phyloP scores from a whole-genome alignment of 306 rosid species.

The Quillaja saponaria region DNA sequence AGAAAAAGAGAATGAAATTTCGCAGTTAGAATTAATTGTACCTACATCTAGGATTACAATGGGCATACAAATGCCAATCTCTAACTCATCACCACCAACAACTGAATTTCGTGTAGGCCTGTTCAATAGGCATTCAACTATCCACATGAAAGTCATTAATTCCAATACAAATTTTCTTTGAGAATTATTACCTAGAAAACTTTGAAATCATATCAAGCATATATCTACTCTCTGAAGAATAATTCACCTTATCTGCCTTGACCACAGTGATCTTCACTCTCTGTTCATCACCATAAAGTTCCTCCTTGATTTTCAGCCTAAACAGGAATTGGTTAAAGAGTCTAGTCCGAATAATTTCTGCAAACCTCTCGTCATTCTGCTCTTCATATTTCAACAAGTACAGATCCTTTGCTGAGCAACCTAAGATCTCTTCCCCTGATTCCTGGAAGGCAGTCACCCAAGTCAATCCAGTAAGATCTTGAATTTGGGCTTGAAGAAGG shows the following conservation, averaged over 20 bases:
- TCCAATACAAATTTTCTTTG: neutral
- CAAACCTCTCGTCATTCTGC: slow-evolving; percentile 66
- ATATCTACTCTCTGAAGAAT: slow-evolving; percentile 68
- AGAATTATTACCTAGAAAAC: slow-evolving; percentile 41
- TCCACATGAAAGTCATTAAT: neutral
- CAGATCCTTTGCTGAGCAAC: slow-evolving; percentile 74
- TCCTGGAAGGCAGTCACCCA: slow-evolving; percentile 99
- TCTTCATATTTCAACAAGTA: slow-evolving; percentile 72
- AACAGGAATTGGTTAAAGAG: slow-evolving; percentile 69
- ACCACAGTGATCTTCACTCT: slow-evolving; percentile 82
- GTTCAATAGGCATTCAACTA: slow-evolving; percentile 8
- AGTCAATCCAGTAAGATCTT: slow-evolving; percentile 80
- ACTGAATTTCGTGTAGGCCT: slow-evolving; percentile 19
- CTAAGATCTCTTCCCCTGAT: slow-evolving; percentile 86
- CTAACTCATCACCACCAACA: slow-evolving; percentile 4
- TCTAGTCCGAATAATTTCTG: slow-evolving; percentile 59
- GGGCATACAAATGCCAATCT: slow-evolving; percentile 14
- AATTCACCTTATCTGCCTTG: slow-evolving; percentile 75
- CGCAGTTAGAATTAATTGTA: slow-evolving; percentile 1
- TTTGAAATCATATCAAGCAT: slow-evolving; percentile 67
- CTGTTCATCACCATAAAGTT: slow-evolving; percentile 82
- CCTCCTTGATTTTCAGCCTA: slow-evolving; percentile 87
- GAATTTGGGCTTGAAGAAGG: slow-evolving; percentile 96
- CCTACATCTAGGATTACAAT: slow-evolving; percentile 14
- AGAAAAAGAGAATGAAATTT: neutral